These are phyloP conservation scores for Ambrosiella beaveri DNA, from an alignment of 2,329 filamentous ascomycete genomes.

Conservation along the genomic window DNA sequence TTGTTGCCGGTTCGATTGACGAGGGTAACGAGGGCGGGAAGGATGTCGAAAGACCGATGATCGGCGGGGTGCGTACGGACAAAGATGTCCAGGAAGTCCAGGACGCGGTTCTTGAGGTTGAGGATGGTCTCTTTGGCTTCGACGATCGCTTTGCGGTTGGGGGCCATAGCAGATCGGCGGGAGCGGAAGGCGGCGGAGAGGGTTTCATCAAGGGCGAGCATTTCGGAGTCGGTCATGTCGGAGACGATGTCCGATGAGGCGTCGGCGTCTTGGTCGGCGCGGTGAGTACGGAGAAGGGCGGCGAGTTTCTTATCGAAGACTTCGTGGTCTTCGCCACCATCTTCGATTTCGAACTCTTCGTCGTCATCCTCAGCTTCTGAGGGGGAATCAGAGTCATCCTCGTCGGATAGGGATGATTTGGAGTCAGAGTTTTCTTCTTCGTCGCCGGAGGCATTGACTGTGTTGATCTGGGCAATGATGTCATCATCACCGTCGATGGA, in stretches of 20 bases:
- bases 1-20: constrained; percentile 62
- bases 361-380: constrained; percentile 15
- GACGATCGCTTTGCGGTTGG: constrained; percentile 68
- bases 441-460: constrained; percentile 23
- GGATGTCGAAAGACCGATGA: constrained; percentile 46
- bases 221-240: constrained; percentile 91
- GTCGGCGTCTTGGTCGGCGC: constrained; percentile 39
- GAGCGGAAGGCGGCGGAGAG: constrained; percentile 75
- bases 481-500: constrained; percentile 26
- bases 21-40: constrained; percentile 61
- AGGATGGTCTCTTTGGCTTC: constrained; percentile 77
- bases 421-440: constrained; percentile 26
- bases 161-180: constrained; percentile 42
- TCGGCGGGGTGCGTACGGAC: constrained; percentile 60
- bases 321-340: constrained; percentile 27
- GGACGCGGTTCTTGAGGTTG: constrained; percentile 85
- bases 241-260: constrained; percentile 44
- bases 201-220: constrained; percentile 74
- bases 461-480: constrained; percentile 14
- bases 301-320: constrained; percentile 59
- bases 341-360: constrained; percentile 19
- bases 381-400: constrained; percentile 24
- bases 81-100: constrained; percentile 76
- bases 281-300: constrained; percentile 57
- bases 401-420: constrained; percentile 21